Conservation (phyloP, 2,329 filamentous ascomycete species). For the Dothideomycetidae sp. region DNA sequence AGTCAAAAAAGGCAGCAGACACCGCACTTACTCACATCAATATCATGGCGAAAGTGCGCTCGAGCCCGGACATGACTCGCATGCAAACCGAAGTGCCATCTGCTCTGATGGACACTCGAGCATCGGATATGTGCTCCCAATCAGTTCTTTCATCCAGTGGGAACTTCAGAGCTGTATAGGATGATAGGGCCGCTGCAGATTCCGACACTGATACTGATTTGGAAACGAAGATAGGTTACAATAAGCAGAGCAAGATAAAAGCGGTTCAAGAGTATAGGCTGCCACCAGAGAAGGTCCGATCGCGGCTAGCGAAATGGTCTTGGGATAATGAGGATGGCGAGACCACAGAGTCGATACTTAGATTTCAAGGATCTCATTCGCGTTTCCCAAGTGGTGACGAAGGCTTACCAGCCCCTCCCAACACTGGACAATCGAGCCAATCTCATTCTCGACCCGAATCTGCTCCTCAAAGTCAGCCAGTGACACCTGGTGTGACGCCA, state of each 20-base stretch:
- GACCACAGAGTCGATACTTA: neutral
- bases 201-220: neutral
- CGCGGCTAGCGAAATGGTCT: slow-evolving; percentile 5
- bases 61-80: neutral
- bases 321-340: neutral
- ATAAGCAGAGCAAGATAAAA: too few species aligned
- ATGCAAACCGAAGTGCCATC: neutral
- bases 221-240: too few species aligned
- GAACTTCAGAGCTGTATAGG: slow-evolving; percentile 6
- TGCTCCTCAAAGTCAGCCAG: slow-evolving; percentile 2
- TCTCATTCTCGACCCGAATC: slow-evolving; percentile 1
- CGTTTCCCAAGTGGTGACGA: slow-evolving; percentile 7
- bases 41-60: neutral
- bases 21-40: slow-evolving; percentile 5
- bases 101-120: slow-evolving; percentile 2
- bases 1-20: neutral
- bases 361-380: neutral
- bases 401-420: slow-evolving; percentile 6
- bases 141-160: slow-evolving; percentile 2
- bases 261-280: too few species aligned
- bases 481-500: slow-evolving; percentile 3
- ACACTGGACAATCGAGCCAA: slow-evolving; percentile 4
- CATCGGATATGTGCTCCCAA: neutral
- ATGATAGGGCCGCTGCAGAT: slow-evolving; percentile 1
- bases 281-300: slow-evolving; percentile 5